phyloP scores from a whole-genome alignment of 2,329 filamentous ascomycete genomes.

The Biscogniauxia marginata region DNA sequence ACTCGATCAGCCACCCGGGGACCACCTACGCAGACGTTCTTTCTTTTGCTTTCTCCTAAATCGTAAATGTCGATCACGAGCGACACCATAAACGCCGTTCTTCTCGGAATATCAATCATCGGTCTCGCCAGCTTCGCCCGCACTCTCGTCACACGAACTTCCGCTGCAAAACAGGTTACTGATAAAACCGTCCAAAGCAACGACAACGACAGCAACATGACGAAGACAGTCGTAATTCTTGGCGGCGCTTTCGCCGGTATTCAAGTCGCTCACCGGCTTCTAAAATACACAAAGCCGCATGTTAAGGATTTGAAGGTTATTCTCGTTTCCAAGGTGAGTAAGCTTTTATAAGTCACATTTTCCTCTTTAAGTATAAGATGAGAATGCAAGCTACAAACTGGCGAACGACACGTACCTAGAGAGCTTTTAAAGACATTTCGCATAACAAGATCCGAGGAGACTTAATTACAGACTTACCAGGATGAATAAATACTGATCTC shows the following conservation, averaged over 20 bases:
- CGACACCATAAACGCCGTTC: not conserved
- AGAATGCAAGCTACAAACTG: not conserved
- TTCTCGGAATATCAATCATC: not conserved
- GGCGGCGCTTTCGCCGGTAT: conserved; percentile 55
- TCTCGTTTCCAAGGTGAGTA: conserved; percentile 53
- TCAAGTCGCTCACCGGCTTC: conserved; percentile 51
- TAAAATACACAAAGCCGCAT: conserved; percentile 49
- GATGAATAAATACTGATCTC: too few species aligned
- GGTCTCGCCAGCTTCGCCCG: not conserved
- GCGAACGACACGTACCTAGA: too few species aligned
- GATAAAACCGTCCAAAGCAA: conserved; percentile 1
- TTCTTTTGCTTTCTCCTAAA: not conserved
- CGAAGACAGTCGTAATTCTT: conserved; percentile 53
- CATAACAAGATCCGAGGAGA: too few species aligned
- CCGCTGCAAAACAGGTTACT: conserved; percentile 8
- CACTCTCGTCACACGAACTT: conserved; percentile 13
- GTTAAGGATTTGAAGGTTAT: conserved; percentile 51
- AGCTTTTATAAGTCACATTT: not conserved
- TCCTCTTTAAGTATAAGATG: not conserved
- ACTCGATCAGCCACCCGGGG: not conserved
- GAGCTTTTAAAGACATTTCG: too few species aligned
- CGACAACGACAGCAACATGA: conserved; percentile 36
- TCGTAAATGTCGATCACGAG: not conserved
- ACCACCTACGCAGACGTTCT: not conserved
- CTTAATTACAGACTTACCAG: too few species aligned